Conservation (phyloP, 208 protist species). For the Sergeia podlipaevii region DNA sequence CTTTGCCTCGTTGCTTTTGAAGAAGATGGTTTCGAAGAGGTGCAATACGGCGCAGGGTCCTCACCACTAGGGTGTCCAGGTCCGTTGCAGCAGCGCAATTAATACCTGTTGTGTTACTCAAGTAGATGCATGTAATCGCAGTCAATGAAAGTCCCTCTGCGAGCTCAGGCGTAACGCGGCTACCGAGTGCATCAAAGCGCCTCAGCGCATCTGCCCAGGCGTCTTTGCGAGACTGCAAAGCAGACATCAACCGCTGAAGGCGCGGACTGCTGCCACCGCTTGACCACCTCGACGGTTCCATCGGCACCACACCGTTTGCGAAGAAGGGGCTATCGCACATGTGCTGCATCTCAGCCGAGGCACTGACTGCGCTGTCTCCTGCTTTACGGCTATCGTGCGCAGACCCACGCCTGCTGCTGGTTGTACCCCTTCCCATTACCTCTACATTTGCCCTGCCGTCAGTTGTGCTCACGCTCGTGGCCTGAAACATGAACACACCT, state of each 20-base stretch:
- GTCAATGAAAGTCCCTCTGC: neutral
- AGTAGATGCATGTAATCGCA: neutral
- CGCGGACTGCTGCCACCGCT: too few species aligned
- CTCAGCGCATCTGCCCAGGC: neutral
- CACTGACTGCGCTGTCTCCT: neutral
- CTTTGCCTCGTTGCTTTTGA: neutral
- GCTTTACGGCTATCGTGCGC: neutral
- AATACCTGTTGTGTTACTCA: neutral
- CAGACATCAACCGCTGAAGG: neutral
- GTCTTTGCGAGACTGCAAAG: neutral
- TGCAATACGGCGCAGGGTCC: neutral
- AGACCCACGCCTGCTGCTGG: neutral
- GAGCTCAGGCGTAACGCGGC: neutral
- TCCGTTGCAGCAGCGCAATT: neutral
- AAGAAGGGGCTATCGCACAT: neutral
- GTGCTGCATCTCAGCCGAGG: conserved; percentile 1
- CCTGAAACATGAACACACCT: conserved; percentile 5
- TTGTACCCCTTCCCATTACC: too few species aligned
- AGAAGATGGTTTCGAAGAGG: too few species aligned
- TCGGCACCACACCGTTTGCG: neutral
- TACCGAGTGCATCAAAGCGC: neutral
- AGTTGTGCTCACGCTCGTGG: neutral
- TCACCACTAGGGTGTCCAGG: neutral
- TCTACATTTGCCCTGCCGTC: too few species aligned
- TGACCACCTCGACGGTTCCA: too few species aligned